Conservation (phyloP, 345 rosid genomes). For the Hibiscus trionum region DNA sequence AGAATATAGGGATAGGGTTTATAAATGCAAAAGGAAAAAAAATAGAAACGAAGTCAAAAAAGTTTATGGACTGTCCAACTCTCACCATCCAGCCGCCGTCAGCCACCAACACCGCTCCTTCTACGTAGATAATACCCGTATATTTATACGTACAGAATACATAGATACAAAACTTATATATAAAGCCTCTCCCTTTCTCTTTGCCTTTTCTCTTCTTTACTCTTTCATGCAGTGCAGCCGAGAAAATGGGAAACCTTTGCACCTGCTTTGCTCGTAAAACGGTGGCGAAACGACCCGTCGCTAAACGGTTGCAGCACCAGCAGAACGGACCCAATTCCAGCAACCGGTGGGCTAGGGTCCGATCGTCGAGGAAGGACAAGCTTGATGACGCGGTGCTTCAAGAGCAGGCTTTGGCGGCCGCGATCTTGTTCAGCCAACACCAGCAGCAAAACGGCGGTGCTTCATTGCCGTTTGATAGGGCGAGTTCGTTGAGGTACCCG, state of each 20-base stretch:
- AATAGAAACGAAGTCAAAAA: not conserved
- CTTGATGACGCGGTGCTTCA: constrained; percentile 48
- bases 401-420: constrained; percentile 81
- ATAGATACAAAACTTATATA: not conserved
- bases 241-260: constrained; percentile 41
- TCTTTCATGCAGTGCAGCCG: constrained; percentile 12
- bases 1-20: too few relatives aligned
- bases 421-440: constrained; percentile 55
- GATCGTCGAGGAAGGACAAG: constrained; percentile 57
- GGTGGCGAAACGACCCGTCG: constrained; percentile 35
- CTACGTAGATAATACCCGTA: too few relatives aligned
- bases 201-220: constrained; percentile 6
- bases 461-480: constrained; percentile 65
- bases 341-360: constrained; percentile 49
- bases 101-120: not conserved
- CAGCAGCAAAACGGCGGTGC: constrained; percentile 44
- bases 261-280: constrained; percentile 39
- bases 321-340: constrained; percentile 21
- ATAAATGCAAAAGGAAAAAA: too few relatives aligned
- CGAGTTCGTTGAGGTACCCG: constrained; percentile 59
- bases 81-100: not conserved
- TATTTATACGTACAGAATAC: too few relatives aligned
- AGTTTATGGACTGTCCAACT: not conserved
- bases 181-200: constrained; percentile 1
- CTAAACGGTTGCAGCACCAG: constrained; percentile 29